A percentile compares a stretch with the other conserved stretches of the same genome.
Evolutionary conservation across 2,329 filamentous ascomycete genomes (phyloP).

Genomic region (Chrysoporthe austroafricana): DNA sequence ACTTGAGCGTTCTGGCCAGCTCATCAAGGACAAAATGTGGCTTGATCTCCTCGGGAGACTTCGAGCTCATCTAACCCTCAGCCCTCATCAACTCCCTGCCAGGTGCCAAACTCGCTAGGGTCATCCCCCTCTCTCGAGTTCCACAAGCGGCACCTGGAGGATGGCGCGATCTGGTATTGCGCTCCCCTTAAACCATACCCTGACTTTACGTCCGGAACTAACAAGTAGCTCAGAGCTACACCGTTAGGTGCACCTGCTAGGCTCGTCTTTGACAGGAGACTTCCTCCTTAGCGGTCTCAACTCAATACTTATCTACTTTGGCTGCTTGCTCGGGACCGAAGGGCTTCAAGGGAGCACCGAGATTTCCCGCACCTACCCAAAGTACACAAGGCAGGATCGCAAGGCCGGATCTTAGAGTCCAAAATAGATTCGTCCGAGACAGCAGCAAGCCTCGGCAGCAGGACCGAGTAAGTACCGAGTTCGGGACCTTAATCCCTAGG

Average conservation of each 20-base stretch:
- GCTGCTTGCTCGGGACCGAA: neutral
- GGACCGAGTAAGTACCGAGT: neutral
- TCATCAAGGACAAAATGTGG: constrained; percentile 17
- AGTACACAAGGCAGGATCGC: neutral
- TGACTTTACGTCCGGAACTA: constrained; percentile 25
- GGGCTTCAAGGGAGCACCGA: neutral
- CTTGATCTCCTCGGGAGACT: neutral
- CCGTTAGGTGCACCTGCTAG: neutral
- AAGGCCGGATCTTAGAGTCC: neutral
- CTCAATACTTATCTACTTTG: too few relatives aligned
- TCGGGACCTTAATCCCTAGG: neutral
- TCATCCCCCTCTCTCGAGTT: neutral
- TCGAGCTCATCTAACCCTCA: neutral
- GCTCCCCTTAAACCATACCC: constrained; percentile 20
- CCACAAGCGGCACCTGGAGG: constrained; percentile 20
- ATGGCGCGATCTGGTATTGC: constrained; percentile 20
- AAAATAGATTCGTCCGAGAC: constrained; percentile 7
- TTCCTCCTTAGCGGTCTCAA: neutral
- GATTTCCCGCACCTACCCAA: neutral
- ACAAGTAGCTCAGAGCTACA: constrained; percentile 17
- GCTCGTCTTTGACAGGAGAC: neutral
- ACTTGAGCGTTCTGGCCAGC: constrained; percentile 20
- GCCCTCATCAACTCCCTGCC: neutral
- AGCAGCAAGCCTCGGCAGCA: constrained; percentile 1
- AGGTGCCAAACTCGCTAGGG: neutral